These are phyloP conservation scores for Ceratobasidium sp. DNA, from an alignment of 1,284 basidiomycete species.

Conservation along the genomic window DNA sequence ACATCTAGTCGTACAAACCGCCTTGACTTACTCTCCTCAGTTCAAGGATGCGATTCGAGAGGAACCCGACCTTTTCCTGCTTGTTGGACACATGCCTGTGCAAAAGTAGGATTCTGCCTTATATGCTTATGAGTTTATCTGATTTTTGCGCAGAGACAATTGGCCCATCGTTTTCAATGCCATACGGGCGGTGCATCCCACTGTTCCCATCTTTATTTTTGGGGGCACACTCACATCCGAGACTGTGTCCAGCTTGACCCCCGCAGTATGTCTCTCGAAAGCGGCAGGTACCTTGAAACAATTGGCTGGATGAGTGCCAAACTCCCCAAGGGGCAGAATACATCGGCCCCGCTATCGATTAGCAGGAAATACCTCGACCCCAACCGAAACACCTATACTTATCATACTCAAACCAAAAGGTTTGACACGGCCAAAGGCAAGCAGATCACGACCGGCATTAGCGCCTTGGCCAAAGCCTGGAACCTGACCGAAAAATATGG, in stretches of 20 bases:
- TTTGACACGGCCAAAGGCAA: constrained; percentile 66
- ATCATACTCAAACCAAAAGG: constrained; percentile 48
- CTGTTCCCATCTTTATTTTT: constrained; percentile 81
- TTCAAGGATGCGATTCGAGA: constrained; percentile 81
- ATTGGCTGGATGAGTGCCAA: constrained; percentile 60
- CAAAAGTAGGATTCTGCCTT: too few species aligned
- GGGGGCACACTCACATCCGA: constrained; percentile 80
- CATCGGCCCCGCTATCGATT: constrained; percentile 61
- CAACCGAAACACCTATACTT: constrained; percentile 68
- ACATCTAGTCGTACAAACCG: neutral
- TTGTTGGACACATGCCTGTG: constrained; percentile 62
- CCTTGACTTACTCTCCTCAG: constrained; percentile 50
- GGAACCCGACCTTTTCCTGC: constrained; percentile 81
- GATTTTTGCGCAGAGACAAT: constrained; percentile 43
- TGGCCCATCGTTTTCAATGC: constrained; percentile 73
- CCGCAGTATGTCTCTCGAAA: constrained; percentile 74
- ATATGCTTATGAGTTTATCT: too few species aligned
- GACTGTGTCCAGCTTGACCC: constrained; percentile 75
- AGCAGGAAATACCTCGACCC: constrained; percentile 67
- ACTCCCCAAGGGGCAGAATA: constrained; percentile 51
- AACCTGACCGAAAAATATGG: constrained; percentile 66
- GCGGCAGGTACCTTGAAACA: constrained; percentile 88
- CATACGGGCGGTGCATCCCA: constrained; percentile 72
- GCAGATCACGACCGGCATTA: constrained; percentile 63
- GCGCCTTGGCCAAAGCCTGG: constrained; percentile 60